Percentiles rank a stretch among this genome's conserved stretches.
These are phyloP conservation scores for Oryza meyeriana DNA, from an alignment of 176 grass and related monocot species.

Conservation along the genomic window DNA sequence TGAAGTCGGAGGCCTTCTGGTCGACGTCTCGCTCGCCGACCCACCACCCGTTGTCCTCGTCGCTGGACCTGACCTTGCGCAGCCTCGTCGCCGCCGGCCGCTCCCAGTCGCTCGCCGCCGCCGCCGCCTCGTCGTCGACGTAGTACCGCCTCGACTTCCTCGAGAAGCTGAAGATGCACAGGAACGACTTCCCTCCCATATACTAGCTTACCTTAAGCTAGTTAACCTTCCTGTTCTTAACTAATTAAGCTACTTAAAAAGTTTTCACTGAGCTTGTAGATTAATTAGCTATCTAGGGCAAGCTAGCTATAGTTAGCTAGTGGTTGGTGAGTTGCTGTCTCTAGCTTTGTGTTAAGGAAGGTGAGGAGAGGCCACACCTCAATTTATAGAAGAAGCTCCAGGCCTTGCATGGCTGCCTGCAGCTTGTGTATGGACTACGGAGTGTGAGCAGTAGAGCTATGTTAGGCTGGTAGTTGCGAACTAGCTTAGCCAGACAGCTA, in stretches of 20 bases:
- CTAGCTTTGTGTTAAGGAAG: conserved; percentile 32
- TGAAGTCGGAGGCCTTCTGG: conserved; percentile 72
- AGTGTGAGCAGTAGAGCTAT: neutral
- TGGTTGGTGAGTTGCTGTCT: conserved; percentile 41
- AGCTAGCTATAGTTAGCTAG: neutral
- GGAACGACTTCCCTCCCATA: conserved; percentile 70
- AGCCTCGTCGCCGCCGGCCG: conserved; percentile 18
- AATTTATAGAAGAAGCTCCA: conserved; percentile 41
- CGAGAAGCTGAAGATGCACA: conserved; percentile 78
- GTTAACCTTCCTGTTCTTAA: neutral
- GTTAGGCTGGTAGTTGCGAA: conserved; percentile 31
- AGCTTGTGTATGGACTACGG: too few species aligned
- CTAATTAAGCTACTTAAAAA: too few species aligned
- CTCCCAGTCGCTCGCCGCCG: conserved; percentile 35
- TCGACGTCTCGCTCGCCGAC: conserved; percentile 69
- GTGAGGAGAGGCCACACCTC: conserved; percentile 27
- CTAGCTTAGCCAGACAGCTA: conserved; percentile 1
- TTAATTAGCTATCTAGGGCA: neutral
- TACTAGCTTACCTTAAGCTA: neutral
- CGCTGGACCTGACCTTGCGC: conserved; percentile 61
- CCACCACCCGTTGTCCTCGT: conserved; percentile 65
- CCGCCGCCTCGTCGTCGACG: conserved; percentile 31
- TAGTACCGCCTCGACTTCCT: conserved; percentile 51
- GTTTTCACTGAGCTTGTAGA: neutral
- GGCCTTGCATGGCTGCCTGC: conserved; percentile 14